phyloP scores from a whole-genome alignment of 768 basidiomycete species.

The Suillus brevipes region DNA sequence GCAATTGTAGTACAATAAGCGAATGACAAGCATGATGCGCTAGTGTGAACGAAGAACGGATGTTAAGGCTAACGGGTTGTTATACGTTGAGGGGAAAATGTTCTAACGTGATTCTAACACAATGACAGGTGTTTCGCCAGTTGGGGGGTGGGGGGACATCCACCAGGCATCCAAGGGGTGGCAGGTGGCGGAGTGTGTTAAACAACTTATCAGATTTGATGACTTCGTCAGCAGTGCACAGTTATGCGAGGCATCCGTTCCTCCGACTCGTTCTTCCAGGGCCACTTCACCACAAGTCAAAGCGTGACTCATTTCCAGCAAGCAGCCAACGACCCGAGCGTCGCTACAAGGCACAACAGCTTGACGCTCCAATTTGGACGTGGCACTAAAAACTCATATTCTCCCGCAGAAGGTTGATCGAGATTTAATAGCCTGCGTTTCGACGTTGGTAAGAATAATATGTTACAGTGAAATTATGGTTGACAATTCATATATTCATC shows the following conservation, averaged over 20 bases:
- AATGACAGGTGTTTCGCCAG: too few relatives aligned
- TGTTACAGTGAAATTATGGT: not conserved
- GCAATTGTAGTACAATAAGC: too few relatives aligned
- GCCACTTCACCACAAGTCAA: too few relatives aligned
- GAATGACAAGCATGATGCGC: too few relatives aligned
- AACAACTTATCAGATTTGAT: not conserved
- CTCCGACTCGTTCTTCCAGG: not conserved
- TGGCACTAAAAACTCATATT: not conserved
- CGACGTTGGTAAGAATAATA: conserved; percentile 2
- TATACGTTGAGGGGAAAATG: too few relatives aligned
- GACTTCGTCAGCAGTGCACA: too few relatives aligned
- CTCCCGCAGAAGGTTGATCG: not conserved
- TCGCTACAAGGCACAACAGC: conserved; percentile 2
- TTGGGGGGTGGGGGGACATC: too few relatives aligned
- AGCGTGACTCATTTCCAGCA: not conserved
- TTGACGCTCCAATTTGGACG: not conserved
- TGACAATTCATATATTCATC: not conserved
- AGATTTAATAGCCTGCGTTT: not conserved
- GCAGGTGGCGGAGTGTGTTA: not conserved
- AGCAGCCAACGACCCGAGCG: too few relatives aligned
- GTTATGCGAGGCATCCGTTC: not conserved
- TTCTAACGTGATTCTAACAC: too few relatives aligned
- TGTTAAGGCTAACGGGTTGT: too few relatives aligned
- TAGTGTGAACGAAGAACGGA: too few relatives aligned
- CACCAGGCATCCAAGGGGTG: not conserved